Evolutionary conservation across 2,329 filamentous ascomycete species (phyloP).

Genomic region (Trichoderma koningiopsis): DNA sequence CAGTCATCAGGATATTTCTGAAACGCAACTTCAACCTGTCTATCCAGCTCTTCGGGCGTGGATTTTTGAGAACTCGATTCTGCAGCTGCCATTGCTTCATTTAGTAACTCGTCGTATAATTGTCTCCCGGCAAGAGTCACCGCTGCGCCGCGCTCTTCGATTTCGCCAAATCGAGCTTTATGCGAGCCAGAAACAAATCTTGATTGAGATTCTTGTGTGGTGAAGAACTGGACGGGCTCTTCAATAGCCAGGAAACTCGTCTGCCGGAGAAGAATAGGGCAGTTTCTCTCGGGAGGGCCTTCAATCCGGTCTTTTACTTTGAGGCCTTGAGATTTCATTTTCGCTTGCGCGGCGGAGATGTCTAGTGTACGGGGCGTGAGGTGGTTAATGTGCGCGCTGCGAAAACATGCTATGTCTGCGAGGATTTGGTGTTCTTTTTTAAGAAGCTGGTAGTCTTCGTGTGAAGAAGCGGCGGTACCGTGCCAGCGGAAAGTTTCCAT

Average conservation of each 20-base stretch:
- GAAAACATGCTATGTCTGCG: conserved; percentile 49
- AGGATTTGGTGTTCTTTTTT: conserved; percentile 49
- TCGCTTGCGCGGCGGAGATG: conserved; percentile 47
- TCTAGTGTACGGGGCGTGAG: conserved; percentile 54
- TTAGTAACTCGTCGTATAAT: conserved; percentile 50
- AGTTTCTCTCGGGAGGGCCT: conserved; percentile 49
- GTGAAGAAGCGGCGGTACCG: conserved; percentile 42
- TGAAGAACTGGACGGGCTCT: conserved; percentile 47
- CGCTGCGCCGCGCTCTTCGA: conserved; percentile 55
- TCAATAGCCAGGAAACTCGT: conserved; percentile 57
- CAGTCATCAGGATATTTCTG: conserved; percentile 46
- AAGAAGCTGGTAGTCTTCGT: conserved; percentile 46
- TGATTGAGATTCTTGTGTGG: not conserved
- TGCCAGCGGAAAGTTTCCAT: conserved; percentile 54
- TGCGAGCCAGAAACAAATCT: conserved; percentile 43
- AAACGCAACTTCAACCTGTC: conserved; percentile 37
- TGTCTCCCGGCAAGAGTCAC: conserved; percentile 48
- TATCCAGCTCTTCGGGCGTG: conserved; percentile 26
- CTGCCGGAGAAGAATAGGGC: conserved; percentile 53
- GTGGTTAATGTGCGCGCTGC: conserved; percentile 55
- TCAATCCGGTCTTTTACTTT: conserved; percentile 53
- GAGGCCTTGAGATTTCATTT: conserved; percentile 47
- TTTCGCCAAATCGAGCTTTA: conserved; percentile 54
- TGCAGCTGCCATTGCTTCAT: conserved; percentile 31
- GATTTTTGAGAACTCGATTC: not conserved